Evolutionary conservation across 1,284 basidiomycete genomes (phyloP).

Genomic region (Naganishia sp.): DNA sequence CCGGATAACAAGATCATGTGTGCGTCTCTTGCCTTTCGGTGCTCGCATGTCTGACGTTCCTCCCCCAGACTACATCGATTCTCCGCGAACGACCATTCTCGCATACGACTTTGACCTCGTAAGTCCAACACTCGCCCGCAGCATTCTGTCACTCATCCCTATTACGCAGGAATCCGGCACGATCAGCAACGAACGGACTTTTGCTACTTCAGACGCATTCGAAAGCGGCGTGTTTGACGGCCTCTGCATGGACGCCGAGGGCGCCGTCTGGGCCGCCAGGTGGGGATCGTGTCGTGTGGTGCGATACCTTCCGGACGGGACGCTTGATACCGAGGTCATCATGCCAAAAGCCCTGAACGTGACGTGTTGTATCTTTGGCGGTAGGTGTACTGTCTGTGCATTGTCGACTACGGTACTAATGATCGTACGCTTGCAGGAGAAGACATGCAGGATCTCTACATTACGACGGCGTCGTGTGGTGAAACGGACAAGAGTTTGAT

Average conservation of each 20-base stretch:
- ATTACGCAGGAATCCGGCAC: constrained; percentile 35
- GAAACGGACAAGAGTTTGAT: constrained; percentile 30
- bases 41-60: neutral
- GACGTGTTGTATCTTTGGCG: constrained; percentile 42
- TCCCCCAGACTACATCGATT: constrained; percentile 51
- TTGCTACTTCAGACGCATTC: constrained; percentile 38
- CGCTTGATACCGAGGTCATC: constrained; percentile 36
- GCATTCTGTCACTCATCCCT: neutral
- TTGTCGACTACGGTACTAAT: neutral
- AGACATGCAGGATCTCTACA: constrained; percentile 39
- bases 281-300: constrained; percentile 50
- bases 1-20: constrained; percentile 49
- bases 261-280: constrained; percentile 51
- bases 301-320: constrained; percentile 45
- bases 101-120: constrained; percentile 45
- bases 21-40: constrained; percentile 33
- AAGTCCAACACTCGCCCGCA: neutral
- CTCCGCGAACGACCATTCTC: constrained; percentile 39
- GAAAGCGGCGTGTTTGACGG: constrained; percentile 49
- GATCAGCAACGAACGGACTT: constrained; percentile 38
- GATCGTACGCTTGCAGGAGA: constrained; percentile 28
- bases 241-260: constrained; percentile 47
- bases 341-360: constrained; percentile 38
- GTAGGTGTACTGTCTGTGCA: constrained; percentile 21
- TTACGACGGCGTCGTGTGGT: constrained; percentile 37